Evolutionary conservation across 441 rosid genomes (phyloP).

Genomic region (Populus hybrid): DNA sequence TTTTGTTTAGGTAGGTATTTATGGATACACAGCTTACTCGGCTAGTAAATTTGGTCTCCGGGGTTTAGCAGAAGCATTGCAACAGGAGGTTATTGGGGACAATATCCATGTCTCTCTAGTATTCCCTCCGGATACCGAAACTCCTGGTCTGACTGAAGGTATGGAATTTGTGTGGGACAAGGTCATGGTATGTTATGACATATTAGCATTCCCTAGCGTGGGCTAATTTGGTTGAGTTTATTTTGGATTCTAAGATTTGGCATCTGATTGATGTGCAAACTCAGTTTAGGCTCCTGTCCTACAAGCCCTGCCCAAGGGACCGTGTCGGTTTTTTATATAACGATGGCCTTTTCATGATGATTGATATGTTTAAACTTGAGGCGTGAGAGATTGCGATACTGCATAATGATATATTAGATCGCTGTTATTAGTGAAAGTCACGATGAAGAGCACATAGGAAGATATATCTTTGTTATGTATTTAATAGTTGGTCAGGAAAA

Average conservation of each 20-base stretch:
- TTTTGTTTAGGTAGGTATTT: constrained; percentile 69
- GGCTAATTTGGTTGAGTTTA: neutral
- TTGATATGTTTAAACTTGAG: neutral
- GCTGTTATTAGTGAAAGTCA: neutral
- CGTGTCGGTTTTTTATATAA: neutral
- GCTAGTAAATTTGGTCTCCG: constrained; percentile 91
- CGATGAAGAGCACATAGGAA: neutral
- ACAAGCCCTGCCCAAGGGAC: neutral
- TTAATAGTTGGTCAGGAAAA: no score
- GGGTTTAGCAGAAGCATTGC: constrained; percentile 95
- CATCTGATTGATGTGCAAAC: constrained; percentile 7
- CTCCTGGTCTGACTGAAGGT: constrained; percentile 86
- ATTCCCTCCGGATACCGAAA: constrained; percentile 85
- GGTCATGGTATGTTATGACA: neutral
- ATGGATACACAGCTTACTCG: constrained; percentile 87
- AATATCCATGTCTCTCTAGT: constrained; percentile 73
- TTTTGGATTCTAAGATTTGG: neutral
- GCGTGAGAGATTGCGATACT: neutral
- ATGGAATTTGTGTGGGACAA: neutral
- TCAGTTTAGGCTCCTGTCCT: neutral
- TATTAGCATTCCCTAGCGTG: neutral
- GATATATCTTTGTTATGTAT: neutral
- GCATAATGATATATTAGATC: neutral
- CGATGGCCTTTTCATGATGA: neutral
- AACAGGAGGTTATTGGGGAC: constrained; percentile 83